Conservation (phyloP, 257 asterid genomes). For the Solanum corneliomulleri region DNA sequence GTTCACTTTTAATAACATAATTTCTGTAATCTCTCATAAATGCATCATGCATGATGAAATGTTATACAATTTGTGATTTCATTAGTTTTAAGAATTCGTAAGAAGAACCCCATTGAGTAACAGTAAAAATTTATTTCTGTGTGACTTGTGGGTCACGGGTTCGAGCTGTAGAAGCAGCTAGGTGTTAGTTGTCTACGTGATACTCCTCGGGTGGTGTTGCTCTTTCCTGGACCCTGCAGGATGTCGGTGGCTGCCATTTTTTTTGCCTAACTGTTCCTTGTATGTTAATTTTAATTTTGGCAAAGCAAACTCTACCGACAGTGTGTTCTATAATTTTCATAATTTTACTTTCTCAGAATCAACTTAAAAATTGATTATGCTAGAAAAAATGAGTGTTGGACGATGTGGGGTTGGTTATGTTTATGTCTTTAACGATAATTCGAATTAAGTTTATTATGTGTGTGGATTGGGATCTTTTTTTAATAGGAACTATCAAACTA, state of each 20-base stretch:
- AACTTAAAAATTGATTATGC: background rate
- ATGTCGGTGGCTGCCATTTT: background rate
- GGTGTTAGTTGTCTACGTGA: background rate
- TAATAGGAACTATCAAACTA: background rate
- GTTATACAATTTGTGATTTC: background rate
- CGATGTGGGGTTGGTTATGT: background rate
- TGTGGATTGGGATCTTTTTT: background rate
- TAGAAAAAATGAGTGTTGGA: background rate
- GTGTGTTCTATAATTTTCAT: background rate
- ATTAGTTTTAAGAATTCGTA: no score
- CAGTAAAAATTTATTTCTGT: background rate
- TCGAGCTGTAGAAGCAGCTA: background rate
- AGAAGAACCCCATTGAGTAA: background rate
- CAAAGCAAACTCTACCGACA: background rate
- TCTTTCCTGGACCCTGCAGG: background rate
- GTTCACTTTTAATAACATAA: background rate
- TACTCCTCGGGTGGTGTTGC: background rate
- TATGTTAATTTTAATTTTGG: background rate
- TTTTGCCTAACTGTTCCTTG: background rate
- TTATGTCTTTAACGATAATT: background rate
- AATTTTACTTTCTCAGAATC: background rate
- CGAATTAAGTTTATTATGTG: background rate
- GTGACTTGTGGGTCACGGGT: background rate
- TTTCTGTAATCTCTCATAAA: background rate
- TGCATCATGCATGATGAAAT: background rate